A percentile compares a stretch with the other conserved stretches of the same genome.
Evolutionary conservation across 2,329 filamentous ascomycete species (phyloP).

Genomic region (Aspergillus spinulosporus): DNA sequence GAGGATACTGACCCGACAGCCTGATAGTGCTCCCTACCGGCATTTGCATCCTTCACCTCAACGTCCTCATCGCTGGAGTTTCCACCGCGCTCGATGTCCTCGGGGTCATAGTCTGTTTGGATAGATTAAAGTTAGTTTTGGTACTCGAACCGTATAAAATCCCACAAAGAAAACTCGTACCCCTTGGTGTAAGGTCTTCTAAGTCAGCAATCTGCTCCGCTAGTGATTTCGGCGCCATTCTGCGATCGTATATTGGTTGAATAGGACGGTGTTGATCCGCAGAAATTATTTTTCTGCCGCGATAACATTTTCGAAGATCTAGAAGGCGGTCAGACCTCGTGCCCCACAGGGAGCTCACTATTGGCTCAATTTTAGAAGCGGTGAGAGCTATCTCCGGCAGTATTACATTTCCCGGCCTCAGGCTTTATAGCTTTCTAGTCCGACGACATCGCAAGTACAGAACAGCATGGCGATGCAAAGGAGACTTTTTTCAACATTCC

Average conservation of each 20-base stretch:
- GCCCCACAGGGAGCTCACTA: neutral
- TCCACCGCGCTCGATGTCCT: slow-evolving; percentile 62
- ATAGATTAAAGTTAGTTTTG: neutral
- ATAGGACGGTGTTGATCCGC: neutral
- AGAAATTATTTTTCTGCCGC: slow-evolving; percentile 27
- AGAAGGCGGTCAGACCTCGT: slow-evolving; percentile 19
- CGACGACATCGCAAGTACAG: neutral
- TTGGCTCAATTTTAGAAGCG: slow-evolving; percentile 12
- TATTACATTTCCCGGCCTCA: slow-evolving; percentile 15
- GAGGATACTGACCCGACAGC: slow-evolving; percentile 61
- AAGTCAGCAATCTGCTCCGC: slow-evolving; percentile 63
- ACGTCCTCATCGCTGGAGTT: slow-evolving; percentile 56
- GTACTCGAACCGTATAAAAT: neutral
- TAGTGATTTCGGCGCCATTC: slow-evolving; percentile 53
- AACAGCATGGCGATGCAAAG: slow-evolving; percentile 26
- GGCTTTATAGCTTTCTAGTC: neutral
- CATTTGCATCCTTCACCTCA: slow-evolving; percentile 49
- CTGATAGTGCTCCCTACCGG: slow-evolving; percentile 84
- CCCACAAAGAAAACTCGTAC: slow-evolving; percentile 41
- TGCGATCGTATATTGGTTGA: slow-evolving; percentile 1
- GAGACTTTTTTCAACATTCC: slow-evolving; percentile 58
- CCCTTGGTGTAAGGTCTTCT: slow-evolving; percentile 62
- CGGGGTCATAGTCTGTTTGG: slow-evolving; percentile 74
- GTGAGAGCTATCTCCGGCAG: slow-evolving; percentile 25
- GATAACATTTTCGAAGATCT: slow-evolving; percentile 14